Base-by-base conservation (phyloP, 805 yeast genomes). In the Hanseniaspora mollemarum region DNA sequence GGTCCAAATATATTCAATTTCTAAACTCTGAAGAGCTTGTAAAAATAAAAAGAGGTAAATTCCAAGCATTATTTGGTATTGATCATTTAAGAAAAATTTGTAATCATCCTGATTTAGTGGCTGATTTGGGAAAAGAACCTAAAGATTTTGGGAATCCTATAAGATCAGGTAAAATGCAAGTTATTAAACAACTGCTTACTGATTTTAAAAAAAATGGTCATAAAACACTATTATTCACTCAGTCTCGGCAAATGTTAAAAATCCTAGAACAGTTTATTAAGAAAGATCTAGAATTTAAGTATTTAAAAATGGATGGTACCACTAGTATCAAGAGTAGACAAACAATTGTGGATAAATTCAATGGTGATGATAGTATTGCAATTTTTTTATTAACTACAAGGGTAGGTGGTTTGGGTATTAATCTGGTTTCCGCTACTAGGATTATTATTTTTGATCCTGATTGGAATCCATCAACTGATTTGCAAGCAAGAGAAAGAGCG, bases 401-500 rank as follows among this genome's bases (percentile, higher is more conserved):
- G 59, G 98, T 92, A 6, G 98, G 98, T 19, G 98, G 98, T 0
- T 68, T 92, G 36, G 98, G 98, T 19, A 85, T 90, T 1, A 90
- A 90, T 63, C 64, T 90, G 42, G 90, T 96, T 0, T 97, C 97
- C 2, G 97, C 98, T 0, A 87, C 87, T 57, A 69, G 97, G 41
- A 96, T 90, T 12, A 86, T 90, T 21, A 90, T 90, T 15, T 90
- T 76, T 62, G 98, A 90, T 60, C 98, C 98, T 0, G 97, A 92
- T 65, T 90, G 98, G 98, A 90, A 90, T 60, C 98, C 98, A 0
- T 87, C 96, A 0, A 92, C 97, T 0, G 98, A 90, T 68, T 74
- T 88, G 54, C 98, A 90, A 65, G 98, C 98, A 0, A 72, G 97
- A 54, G 98, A 90, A 63, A 68, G 98, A 44, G 96, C 97, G 0